Percentiles rank a stretch among this genome's conserved stretches.
Evolutionary conservation across 331 rosid genomes (phyloP).

Genomic region (Rosa hybrid): DNA sequence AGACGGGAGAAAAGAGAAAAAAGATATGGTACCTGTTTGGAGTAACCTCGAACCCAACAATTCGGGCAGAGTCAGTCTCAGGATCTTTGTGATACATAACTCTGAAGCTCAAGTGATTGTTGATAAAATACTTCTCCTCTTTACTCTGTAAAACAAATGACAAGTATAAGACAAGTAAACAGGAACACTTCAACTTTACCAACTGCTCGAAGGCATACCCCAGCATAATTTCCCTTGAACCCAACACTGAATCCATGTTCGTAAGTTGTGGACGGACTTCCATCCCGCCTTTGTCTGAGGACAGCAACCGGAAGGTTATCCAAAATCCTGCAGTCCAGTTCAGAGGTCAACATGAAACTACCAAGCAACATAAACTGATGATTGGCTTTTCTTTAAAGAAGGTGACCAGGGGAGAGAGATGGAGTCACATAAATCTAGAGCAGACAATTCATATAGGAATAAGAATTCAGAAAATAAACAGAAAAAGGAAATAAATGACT

Average conservation of each 20-base stretch:
- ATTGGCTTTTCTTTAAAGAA: neutral
- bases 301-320: conserved; percentile 99
- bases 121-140: conserved; percentile 92
- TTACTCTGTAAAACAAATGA: conserved; percentile 64
- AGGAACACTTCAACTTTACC: conserved; percentile 14
- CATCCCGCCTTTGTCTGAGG: conserved; percentile 90
- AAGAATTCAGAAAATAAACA: conserved; percentile 5
- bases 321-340: conserved; percentile 72
- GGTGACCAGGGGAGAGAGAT: conserved; percentile 1
- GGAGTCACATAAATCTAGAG: neutral
- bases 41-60: conserved; percentile 98
- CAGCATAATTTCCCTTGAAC: conserved; percentile 92
- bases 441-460: conserved; percentile 11
- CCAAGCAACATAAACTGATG: conserved; percentile 4
- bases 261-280: conserved; percentile 82
- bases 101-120: conserved; percentile 97
- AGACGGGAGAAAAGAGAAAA: neutral
- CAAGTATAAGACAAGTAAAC: conserved; percentile 18
- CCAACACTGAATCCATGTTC: conserved; percentile 98
- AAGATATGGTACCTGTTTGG: conserved; percentile 68
- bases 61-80: conserved; percentile 87
- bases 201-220: conserved; percentile 61
- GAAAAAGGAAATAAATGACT: conserved; percentile 20
- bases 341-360: conserved; percentile 25
- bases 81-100: conserved; percentile 97